Percentiles rank a stretch among this genome's conserved stretches.
Conservation (phyloP, 2,329 filamentous ascomycete species). For the Penicillium nordicum region DNA sequence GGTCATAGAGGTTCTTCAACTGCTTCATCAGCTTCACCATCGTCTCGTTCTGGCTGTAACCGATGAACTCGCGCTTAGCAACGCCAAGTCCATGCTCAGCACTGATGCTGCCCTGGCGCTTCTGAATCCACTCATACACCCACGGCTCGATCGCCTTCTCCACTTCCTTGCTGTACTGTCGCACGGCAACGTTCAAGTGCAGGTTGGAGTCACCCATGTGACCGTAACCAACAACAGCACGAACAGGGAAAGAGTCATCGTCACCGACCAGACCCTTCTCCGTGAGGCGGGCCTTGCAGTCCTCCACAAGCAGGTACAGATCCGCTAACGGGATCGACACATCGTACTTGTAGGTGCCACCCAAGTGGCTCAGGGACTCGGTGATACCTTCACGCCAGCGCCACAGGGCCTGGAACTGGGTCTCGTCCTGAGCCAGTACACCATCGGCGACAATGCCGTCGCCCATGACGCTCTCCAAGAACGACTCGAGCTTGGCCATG, state of each 20-base stretch:
- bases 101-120: slow-evolving; percentile 87
- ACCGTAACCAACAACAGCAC: slow-evolving; percentile 91
- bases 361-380: slow-evolving; percentile 83
- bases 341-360: slow-evolving; percentile 98
- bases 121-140: slow-evolving; percentile 94
- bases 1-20: slow-evolving; percentile 91
- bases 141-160: slow-evolving; percentile 88
- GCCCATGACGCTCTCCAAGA: slow-evolving; percentile 88
- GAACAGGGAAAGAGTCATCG: slow-evolving; percentile 70
- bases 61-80: slow-evolving; percentile 93
- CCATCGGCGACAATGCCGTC: slow-evolving; percentile 84
- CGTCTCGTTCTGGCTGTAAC: slow-evolving; percentile 83
- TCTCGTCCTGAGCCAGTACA: slow-evolving; percentile 88
- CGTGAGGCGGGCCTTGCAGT: slow-evolving; percentile 69
- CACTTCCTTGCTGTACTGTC: slow-evolving; percentile 80
- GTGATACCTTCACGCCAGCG: slow-evolving; percentile 89
- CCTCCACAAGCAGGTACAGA: slow-evolving; percentile 85
- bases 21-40: slow-evolving; percentile 92
- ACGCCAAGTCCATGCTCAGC: slow-evolving; percentile 93
- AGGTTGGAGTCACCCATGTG: slow-evolving; percentile 98
- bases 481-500: slow-evolving; percentile 80
- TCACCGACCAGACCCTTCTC: slow-evolving; percentile 74
- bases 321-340: slow-evolving; percentile 86
- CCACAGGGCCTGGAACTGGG: slow-evolving; percentile 83
- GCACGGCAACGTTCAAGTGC: slow-evolving; percentile 83